These are phyloP conservation scores for Clathrospora elynae DNA, from an alignment of 2,329 filamentous ascomycete species.

Conservation along the genomic window DNA sequence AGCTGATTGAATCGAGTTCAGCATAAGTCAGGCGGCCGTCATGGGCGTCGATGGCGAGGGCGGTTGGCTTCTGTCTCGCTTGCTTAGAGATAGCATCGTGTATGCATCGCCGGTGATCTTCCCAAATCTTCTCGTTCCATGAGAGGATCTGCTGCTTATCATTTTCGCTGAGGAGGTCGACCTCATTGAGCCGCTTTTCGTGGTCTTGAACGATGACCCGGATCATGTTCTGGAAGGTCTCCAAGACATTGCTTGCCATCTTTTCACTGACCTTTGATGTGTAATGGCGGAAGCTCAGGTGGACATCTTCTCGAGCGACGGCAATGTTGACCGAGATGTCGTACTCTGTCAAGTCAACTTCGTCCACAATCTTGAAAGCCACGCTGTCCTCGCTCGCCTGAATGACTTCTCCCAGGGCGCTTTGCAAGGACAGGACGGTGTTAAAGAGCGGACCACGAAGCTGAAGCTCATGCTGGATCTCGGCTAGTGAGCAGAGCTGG, in stretches of 20 bases:
- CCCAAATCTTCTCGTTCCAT: conserved; percentile 1
- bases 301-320: conserved; percentile 1
- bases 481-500: conserved; percentile 1
- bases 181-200: not conserved
- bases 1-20: not conserved
- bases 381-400: not conserved
- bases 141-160: conserved; percentile 1
- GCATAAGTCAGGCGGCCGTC: conserved; percentile 1
- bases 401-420: not conserved
- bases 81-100: conserved; percentile 1
- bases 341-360: conserved; percentile 3
- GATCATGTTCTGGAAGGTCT: conserved; percentile 1
- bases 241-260: conserved; percentile 1
- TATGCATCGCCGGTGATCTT: conserved; percentile 1
- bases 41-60: conserved; percentile 1
- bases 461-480: conserved; percentile 2
- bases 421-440: not conserved
- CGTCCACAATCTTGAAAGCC: conserved; percentile 1
- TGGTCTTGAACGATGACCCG: not conserved
- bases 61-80: not conserved
- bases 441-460: conserved; percentile 1
- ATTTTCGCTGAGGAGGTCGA: conserved; percentile 1
- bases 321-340: conserved; percentile 2
- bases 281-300: conserved; percentile 4
- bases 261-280: conserved; percentile 1